Base-by-base conservation (phyloP, 1,139 yeast species). In the Pichiaceae sp. region DNA sequence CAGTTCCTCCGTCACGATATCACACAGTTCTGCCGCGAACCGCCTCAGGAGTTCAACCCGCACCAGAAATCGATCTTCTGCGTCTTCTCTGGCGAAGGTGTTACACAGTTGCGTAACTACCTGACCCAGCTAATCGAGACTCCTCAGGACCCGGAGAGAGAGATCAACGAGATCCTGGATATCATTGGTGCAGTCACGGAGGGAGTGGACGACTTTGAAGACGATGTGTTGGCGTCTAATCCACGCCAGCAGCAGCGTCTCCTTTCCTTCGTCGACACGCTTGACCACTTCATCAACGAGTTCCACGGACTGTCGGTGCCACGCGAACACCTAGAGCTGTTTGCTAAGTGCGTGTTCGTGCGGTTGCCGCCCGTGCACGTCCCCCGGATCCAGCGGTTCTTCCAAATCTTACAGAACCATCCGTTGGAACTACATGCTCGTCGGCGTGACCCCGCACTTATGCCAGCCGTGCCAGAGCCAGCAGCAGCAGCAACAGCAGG, bases 51-150 rank as follows among this genome's bases (percentile, higher is more conserved):
- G 52, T 89, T 91, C 55, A 87, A 83, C 41, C 87, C 80, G 41
- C 83, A 81, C 50, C 98, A 91, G 59, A 80, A 80, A 48, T 73
- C 81, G 16, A 72, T 85, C 36, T 91, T 91, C 52, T 91, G 98
- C 61, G 98, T 91, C 8, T 91, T 87, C 53, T 81, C 94, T 28
- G 97, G 97, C 1, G 77, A 73, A 45, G 97, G 97, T 4, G 96
- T 91, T 15, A 72, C 48, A n/a, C 45, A 47, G 35, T 39, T 56
- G 31, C 46, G 60, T 37, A 45, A 45, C 19, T 54, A 56, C 43
- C 42, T 56, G 17, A 46, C 44, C 17, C 48, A 48, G 34, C 39
- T 52, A 27, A 52, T 52, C 35, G 56, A 52, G 44, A 44, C 52
- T 4, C 52, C 56, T 4, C 52, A 47, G 33, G 55, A 50, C 34